Evolutionary conservation across 2,329 filamentous ascomycete genomes (phyloP).

Genomic region (Talaromyces piceae): DNA sequence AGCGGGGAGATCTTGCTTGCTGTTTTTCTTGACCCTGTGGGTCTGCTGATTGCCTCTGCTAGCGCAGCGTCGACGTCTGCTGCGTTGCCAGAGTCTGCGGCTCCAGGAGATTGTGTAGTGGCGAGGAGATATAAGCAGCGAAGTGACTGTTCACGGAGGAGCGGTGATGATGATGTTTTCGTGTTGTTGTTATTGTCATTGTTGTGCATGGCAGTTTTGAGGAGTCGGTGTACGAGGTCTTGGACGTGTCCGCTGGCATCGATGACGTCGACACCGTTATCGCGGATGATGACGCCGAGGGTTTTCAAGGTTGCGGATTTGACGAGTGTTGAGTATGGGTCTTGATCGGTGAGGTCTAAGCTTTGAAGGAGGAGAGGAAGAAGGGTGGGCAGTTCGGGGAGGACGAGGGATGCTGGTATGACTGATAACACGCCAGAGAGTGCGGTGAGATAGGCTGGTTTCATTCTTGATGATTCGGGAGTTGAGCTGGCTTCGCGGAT

Average conservation of each 20-base stretch:
- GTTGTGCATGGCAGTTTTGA: constrained; percentile 36
- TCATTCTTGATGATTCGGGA: constrained; percentile 33
- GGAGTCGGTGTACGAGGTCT: constrained; percentile 49
- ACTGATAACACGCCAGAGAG: constrained; percentile 55
- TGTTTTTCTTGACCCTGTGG: constrained; percentile 9
- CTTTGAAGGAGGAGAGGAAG: constrained; percentile 56
- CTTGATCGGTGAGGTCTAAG: constrained; percentile 40
- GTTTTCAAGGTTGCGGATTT: constrained; percentile 56
- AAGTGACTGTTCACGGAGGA: constrained; percentile 29
- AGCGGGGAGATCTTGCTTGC: constrained; percentile 39
- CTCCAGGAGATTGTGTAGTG: constrained; percentile 17
- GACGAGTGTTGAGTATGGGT: constrained; percentile 33
- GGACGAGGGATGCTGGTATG: constrained; percentile 53
- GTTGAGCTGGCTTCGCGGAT: constrained; percentile 39
- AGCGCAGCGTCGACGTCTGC: constrained; percentile 6
- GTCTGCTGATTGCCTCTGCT: background rate
- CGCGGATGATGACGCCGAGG: constrained; percentile 50
- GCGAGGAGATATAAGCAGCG: constrained; percentile 34
- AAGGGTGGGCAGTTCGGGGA: constrained; percentile 51
- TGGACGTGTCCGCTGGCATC: constrained; percentile 49
- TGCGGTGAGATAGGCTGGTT: constrained; percentile 57
- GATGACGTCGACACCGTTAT: constrained; percentile 46
- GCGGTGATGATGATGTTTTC: constrained; percentile 3
- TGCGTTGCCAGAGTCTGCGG: background rate
- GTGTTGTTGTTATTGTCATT: constrained; percentile 11